These are phyloP conservation scores for Lizonia empirigonia DNA, from an alignment of 2,329 filamentous ascomycete species.

Conservation along the genomic window DNA sequence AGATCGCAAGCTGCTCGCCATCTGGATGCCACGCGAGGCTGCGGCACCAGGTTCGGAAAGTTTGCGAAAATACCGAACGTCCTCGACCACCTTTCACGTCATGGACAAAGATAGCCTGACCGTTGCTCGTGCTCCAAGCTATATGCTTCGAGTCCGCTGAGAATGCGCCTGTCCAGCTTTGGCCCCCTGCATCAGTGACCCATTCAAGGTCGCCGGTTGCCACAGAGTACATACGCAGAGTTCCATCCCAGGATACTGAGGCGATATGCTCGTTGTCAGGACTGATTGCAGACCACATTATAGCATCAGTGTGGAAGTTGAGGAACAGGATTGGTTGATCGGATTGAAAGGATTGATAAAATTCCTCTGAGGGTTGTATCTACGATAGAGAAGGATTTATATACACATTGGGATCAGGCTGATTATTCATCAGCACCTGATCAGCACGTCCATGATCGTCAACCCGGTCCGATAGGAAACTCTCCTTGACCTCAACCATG, in stretches of 20 bases:
- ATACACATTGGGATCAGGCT: too few relatives aligned
- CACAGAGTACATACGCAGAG: constrained; percentile 34
- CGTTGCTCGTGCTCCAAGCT: constrained; percentile 29
- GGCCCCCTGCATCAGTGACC: constrained; percentile 23
- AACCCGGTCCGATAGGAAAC: too few relatives aligned
- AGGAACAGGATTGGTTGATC: too few relatives aligned
- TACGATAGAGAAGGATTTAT: too few relatives aligned
- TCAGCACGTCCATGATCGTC: too few relatives aligned
- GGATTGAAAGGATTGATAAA: too few relatives aligned
- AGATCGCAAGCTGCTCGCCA: constrained; percentile 29
- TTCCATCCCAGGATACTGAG: constrained; percentile 37
- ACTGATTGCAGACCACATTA: constrained; percentile 37
- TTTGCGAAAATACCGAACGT: constrained; percentile 20
- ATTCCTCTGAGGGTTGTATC: too few relatives aligned
- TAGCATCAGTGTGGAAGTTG: too few relatives aligned
- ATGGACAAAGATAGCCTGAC: constrained; percentile 24
- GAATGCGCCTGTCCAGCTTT: constrained; percentile 36
- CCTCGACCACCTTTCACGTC: constrained; percentile 23
- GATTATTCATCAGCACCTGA: too few relatives aligned
- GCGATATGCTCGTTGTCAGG: constrained; percentile 30
- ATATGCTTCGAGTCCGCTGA: constrained; percentile 33
- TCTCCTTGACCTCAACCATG: too few relatives aligned
- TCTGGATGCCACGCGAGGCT: constrained; percentile 35
- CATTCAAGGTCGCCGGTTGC: constrained; percentile 27
- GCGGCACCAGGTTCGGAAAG: constrained; percentile 25